phyloP scores from a whole-genome alignment of 2,329 filamentous ascomycete species.

The Colletotrichum abscissum region DNA sequence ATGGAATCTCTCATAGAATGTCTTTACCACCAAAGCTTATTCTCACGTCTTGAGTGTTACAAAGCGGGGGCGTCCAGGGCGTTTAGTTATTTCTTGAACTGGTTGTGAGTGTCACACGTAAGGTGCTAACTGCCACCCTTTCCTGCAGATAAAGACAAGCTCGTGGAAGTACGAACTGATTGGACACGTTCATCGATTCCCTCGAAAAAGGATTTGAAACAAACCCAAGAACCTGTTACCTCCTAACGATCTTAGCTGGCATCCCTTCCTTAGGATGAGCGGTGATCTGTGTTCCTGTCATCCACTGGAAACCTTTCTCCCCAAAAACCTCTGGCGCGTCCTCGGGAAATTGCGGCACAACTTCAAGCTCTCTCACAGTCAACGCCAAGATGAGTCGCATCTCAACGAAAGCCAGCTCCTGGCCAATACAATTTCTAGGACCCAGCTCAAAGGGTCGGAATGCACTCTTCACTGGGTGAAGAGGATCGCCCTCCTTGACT shows the following conservation, averaged over 20 bases:
- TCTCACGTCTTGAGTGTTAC: background rate
- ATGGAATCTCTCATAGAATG: background rate
- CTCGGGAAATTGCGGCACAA: constrained; percentile 52
- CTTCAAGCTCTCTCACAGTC: constrained; percentile 60
- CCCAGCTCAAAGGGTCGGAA: constrained; percentile 67
- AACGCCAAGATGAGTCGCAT: constrained; percentile 61
- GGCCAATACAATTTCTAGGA: constrained; percentile 64
- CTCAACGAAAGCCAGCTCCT: constrained; percentile 66
- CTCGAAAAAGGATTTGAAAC: background rate
- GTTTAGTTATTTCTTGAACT: too few species aligned
- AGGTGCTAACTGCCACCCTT: too few species aligned
- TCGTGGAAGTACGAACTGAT: too few species aligned
- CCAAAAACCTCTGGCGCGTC: constrained; percentile 46
- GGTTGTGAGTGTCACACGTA: too few species aligned
- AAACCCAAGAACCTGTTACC: background rate
- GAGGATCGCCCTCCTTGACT: constrained; percentile 42
- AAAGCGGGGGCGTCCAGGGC: too few species aligned
- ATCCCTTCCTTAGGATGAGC: constrained; percentile 41
- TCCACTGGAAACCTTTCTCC: constrained; percentile 43
- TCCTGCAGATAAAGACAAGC: too few species aligned
- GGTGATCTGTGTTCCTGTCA: constrained; percentile 25
- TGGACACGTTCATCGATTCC: too few species aligned
- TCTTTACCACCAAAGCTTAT: background rate
- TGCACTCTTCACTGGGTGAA: constrained; percentile 54
- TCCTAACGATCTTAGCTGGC: constrained; percentile 35